Evolutionary conservation across 352 stramenopile species (phyloP).

Genomic region (Phytophthora sojae): DNA sequence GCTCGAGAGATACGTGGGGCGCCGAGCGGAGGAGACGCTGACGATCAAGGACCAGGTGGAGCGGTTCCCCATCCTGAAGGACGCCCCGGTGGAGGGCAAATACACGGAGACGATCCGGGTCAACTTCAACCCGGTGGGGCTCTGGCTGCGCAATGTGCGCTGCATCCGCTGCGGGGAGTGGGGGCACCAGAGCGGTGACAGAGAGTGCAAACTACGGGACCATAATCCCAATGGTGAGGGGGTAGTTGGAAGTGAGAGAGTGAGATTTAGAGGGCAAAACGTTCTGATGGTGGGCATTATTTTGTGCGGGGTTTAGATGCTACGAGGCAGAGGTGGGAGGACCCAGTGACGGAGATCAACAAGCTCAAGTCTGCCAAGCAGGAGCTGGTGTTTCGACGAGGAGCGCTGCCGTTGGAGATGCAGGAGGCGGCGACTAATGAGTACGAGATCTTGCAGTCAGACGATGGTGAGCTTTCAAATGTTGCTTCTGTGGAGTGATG

Average conservation of each 20-base stretch:
- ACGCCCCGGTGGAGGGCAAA: constrained; percentile 86
- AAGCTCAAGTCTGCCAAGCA: constrained; percentile 66
- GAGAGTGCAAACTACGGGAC: constrained; percentile 80
- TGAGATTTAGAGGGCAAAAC: neutral
- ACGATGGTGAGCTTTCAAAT: constrained; percentile 46
- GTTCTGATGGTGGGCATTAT: constrained; percentile 4
- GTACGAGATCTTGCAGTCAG: constrained; percentile 76
- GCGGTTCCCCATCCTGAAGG: constrained; percentile 90
- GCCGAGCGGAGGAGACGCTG: constrained; percentile 68
- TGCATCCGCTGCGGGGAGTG: constrained; percentile 86
- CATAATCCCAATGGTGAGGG: constrained; percentile 73
- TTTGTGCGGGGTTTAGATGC: constrained; percentile 54
- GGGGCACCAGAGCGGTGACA: constrained; percentile 86
- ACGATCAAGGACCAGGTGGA: constrained; percentile 89
- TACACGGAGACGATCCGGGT: constrained; percentile 86
- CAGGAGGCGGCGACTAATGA: constrained; percentile 42
- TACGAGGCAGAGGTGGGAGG: constrained; percentile 69
- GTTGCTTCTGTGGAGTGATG: neutral
- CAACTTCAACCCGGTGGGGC: constrained; percentile 88
- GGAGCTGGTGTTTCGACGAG: constrained; percentile 62
- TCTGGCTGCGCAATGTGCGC: constrained; percentile 84
- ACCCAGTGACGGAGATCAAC: constrained; percentile 77
- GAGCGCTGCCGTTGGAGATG: constrained; percentile 79
- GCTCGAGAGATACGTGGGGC: constrained; percentile 79
- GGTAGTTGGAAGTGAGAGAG: neutral